These are phyloP conservation scores for Spirogloea muscicola DNA, from an alignment of 139 green algal genomes.

Conservation along the genomic window DNA sequence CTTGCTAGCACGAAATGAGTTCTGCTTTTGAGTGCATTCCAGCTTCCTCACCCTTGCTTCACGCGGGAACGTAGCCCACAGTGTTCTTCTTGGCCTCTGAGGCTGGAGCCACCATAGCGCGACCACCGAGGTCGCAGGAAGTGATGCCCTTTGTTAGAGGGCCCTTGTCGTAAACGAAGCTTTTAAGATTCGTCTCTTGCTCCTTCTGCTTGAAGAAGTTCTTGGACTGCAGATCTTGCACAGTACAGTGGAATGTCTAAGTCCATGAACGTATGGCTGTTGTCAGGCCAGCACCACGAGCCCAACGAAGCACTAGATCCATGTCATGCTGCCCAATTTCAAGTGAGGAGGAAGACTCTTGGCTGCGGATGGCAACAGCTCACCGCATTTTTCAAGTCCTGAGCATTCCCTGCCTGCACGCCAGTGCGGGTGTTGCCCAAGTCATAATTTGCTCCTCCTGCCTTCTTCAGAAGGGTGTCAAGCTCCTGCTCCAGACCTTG, in stretches of 20 bases:
- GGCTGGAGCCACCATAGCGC: slow-evolving; percentile 20
- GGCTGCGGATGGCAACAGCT: too few species aligned
- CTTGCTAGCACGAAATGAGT: too few species aligned
- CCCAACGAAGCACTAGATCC: too few species aligned
- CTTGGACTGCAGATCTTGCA: slow-evolving; percentile 36
- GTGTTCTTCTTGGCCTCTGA: slow-evolving; percentile 45
- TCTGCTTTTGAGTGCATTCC: too few species aligned
- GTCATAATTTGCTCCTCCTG: slow-evolving; percentile 44
- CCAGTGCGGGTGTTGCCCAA: slow-evolving; percentile 34
- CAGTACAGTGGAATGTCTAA: too few species aligned
- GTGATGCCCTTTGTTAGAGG: slow-evolving; percentile 35
- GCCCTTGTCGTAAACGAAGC: slow-evolving; percentile 36
- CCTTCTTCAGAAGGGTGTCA: slow-evolving; percentile 24
- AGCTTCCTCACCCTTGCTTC: too few species aligned
- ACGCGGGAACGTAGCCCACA: slow-evolving; percentile 23
- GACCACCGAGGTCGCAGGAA: slow-evolving; percentile 33
- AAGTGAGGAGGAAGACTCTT: too few species aligned
- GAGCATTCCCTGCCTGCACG: slow-evolving; percentile 27
- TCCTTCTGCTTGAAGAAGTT: slow-evolving; percentile 47
- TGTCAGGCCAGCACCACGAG: too few species aligned
- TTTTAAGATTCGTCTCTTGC: slow-evolving; percentile 36
- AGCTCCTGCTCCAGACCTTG: slow-evolving; percentile 25
- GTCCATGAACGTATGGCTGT: too few species aligned
- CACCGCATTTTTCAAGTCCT: slow-evolving; percentile 16
- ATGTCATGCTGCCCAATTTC: too few species aligned